These are phyloP conservation scores for Ormosia semicastrata DNA, from an alignment of 306 rosid species.

Conservation along the genomic window DNA sequence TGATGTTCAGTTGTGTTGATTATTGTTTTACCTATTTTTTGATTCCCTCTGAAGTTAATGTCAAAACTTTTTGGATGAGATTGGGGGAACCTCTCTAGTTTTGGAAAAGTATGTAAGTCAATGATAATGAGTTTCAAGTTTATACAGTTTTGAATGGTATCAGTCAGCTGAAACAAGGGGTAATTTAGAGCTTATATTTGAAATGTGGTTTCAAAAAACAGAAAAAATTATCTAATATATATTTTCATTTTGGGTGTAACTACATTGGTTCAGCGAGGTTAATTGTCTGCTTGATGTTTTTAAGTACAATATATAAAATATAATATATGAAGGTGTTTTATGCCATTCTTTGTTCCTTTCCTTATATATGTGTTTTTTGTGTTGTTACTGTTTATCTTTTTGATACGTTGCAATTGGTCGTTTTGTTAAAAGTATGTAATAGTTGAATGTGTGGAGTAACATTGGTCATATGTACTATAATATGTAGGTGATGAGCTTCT, in stretches of 20 bases:
- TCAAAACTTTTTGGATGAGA: not conserved
- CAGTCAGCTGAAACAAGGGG: not conserved
- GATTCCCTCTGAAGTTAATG: not conserved
- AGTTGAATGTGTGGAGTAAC: not conserved
- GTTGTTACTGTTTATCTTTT: not conserved
- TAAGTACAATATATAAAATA: not conserved
- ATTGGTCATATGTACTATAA: not conserved
- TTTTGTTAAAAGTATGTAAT: not conserved
- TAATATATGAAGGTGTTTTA: not conserved
- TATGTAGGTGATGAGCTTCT: slow-evolving; percentile 82
- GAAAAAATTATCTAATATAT: not conserved
- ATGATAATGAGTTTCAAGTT: not conserved
- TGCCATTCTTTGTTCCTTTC: not conserved
- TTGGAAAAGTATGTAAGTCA: not conserved
- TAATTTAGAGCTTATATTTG: not conserved
- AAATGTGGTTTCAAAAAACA: not conserved
- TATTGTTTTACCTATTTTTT: not conserved
- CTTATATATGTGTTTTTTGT: not conserved
- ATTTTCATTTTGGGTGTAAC: not conserved
- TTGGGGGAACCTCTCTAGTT: not conserved
- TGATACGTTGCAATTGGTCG: not conserved
- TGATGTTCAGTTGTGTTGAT: not conserved
- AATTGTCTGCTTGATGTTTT: not conserved
- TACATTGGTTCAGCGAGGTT: not conserved
- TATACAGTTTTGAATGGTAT: not conserved